Base-by-base conservation (phyloP, 345 rosid species). In the Hirschfeldia incana region DNA sequence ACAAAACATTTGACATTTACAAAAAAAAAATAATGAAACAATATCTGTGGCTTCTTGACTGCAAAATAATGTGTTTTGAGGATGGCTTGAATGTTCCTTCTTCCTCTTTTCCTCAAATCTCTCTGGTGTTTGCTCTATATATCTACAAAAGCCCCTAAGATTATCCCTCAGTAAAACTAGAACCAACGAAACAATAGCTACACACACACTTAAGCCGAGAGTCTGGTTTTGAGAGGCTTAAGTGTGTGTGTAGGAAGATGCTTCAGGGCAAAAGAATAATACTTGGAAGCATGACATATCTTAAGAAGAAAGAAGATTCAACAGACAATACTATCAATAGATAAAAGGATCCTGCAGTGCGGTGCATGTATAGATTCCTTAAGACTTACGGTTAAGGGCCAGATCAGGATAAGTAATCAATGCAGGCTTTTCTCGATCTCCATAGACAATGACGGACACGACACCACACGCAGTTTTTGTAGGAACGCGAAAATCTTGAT, bases 221-320 rank as follows among this genome's bases (percentile, higher is more conserved):
- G 36, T 2, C 97, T 87, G 33, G 99, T 93, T 85, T 89, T 95
- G 82, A 95, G 93, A 9, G 98, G 98, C 85, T 93, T 95, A 11
- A 95, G 89, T n/a, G n/a, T n/a, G n/a, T n/a, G n/a, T n/a, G n/a
- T n/a, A 86, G 0, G 97, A 91, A 71, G 91, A 90, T n/a, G 97
- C 97, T 86, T 94, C 98, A 21, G 94, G 95, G 82, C 97, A 94
- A 67, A 91, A 92, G 85, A 94, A 91, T 69, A 94, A 86, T 74
- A 94, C 97, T 87, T 91, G 97, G 83, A 92, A 92, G 74, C 98
- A 94, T 51, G 97, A 94, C 87, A 89, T 82, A 85, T 94, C 98
- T 94, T 21, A 21, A 21, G 93, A 69, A 58, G 57, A 51, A 51
- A 69, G 21, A 51, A 72, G 72, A 81, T n/a, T n/a, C 44, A 64